Conservation (phyloP, 2,329 filamentous ascomycete genomes). For the Talaromyces sp. region DNA sequence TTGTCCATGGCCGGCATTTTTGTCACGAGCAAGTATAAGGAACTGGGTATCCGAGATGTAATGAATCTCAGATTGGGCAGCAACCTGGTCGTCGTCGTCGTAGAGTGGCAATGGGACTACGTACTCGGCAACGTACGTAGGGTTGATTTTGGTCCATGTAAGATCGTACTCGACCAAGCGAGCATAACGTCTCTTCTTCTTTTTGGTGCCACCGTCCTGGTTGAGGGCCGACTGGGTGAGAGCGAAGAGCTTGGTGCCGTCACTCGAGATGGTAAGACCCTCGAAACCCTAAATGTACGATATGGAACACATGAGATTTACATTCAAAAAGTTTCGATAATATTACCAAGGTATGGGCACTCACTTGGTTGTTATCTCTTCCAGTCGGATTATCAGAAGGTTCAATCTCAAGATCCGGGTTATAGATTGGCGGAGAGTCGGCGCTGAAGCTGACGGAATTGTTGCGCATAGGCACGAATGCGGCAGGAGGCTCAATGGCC, state of each 20-base stretch:
- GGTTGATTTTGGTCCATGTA: slow-evolving; percentile 32
- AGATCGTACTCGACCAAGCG: slow-evolving; percentile 65
- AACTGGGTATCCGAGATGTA: slow-evolving; percentile 62
- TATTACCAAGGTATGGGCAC: not conserved
- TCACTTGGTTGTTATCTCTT: slow-evolving; percentile 58
- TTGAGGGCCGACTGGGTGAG: slow-evolving; percentile 63
- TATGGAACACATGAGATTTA: too few relatives aligned
- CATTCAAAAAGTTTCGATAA: too few relatives aligned
- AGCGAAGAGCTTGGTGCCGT: slow-evolving; percentile 61
- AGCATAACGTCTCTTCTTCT: slow-evolving; percentile 54
- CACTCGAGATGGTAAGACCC: slow-evolving; percentile 59
- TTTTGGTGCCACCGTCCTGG: slow-evolving; percentile 58
- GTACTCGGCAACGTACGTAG: slow-evolving; percentile 58
- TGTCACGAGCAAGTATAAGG: slow-evolving; percentile 64
- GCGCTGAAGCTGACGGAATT: slow-evolving; percentile 60
- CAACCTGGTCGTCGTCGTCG: slow-evolving; percentile 50
- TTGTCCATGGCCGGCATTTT: slow-evolving; percentile 56
- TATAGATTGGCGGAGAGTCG: slow-evolving; percentile 60
- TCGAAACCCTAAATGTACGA: slow-evolving; percentile 61
- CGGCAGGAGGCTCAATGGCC: slow-evolving; percentile 62
- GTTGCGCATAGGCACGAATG: slow-evolving; percentile 62
- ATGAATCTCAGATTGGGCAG: slow-evolving; percentile 66
- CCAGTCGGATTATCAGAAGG: slow-evolving; percentile 60
- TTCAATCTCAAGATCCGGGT: slow-evolving; percentile 45
- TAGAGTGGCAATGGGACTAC: slow-evolving; percentile 63